phyloP scores from a whole-genome alignment of 1,139 yeast genomes.

The Scheffersomyces cryptocercus region DNA sequence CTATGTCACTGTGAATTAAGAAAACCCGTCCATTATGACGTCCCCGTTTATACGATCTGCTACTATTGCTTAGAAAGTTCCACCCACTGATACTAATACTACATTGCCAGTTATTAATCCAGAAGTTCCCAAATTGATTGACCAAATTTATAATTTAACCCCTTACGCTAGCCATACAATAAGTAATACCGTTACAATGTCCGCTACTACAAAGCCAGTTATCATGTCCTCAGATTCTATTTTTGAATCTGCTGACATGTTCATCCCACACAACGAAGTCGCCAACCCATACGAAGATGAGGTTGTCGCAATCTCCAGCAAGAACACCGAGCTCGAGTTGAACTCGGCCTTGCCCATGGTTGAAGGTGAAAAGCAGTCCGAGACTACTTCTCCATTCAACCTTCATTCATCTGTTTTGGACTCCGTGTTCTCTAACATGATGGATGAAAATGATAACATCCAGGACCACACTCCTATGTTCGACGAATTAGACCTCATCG shows the following conservation, averaged over 20 bases:
- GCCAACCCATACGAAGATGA: slow-evolving; percentile 5
- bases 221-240: slow-evolving; percentile 31
- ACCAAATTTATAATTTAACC: too few relatives aligned
- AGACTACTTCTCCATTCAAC: slow-evolving; percentile 43
- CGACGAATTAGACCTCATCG: slow-evolving; percentile 51
- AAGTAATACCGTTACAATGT: slow-evolving; percentile 18
- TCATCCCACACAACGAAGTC: slow-evolving; percentile 11
- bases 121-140: background rate
- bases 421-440: slow-evolving; percentile 56
- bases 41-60: slow-evolving; percentile 12
- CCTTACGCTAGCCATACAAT: too few relatives aligned
- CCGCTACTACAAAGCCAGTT: slow-evolving; percentile 26
- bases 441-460: slow-evolving; percentile 37
- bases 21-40: slow-evolving; percentile 35
- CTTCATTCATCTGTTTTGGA: slow-evolving; percentile 62
- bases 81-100: slow-evolving; percentile 3
- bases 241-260: slow-evolving; percentile 28
- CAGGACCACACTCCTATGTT: slow-evolving; percentile 67
- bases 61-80: slow-evolving; percentile 6
- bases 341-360: slow-evolving; percentile 14
- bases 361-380: slow-evolving; percentile 7
- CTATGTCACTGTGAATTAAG: slow-evolving; percentile 28
- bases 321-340: background rate
- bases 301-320: slow-evolving; percentile 2
- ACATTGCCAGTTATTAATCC: slow-evolving; percentile 2